Evolutionary conservation across 176 grass and related monocot species (phyloP).

Genomic region (Ananas comosus): DNA sequence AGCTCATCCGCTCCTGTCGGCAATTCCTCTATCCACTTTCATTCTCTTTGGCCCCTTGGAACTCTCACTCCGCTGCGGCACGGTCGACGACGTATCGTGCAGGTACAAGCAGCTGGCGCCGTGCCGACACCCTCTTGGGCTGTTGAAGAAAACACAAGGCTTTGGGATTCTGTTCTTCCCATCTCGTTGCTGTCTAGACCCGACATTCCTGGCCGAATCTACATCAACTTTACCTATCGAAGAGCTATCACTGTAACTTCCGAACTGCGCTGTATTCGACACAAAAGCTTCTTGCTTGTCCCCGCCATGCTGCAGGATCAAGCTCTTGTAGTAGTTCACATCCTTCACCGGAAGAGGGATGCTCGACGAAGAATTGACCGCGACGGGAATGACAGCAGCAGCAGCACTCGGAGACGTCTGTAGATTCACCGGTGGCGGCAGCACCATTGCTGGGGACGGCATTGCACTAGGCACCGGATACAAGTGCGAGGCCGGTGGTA

Average conservation of each 20-base stretch:
- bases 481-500: background rate
- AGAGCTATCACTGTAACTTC: conserved; percentile 27
- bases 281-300: conserved; percentile 43
- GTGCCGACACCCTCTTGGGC: conserved; percentile 59
- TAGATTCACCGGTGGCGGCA: background rate
- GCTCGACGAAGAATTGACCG: conserved; percentile 28
- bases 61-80: conserved; percentile 28
- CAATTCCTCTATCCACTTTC: conserved; percentile 79
- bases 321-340: conserved; percentile 58
- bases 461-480: conserved; percentile 17
- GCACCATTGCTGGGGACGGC: background rate
- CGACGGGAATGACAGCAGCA: background rate
- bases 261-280: conserved; percentile 27
- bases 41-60: conserved; percentile 61
- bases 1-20: conserved; percentile 28
- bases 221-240: conserved; percentile 4
- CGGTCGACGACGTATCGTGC: conserved; percentile 49
- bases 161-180: conserved; percentile 45
- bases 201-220: conserved; percentile 24
- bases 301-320: conserved; percentile 86
- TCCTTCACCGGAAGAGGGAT: conserved; percentile 27
- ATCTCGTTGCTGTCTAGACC: conserved; percentile 25
- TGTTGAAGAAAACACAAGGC: conserved; percentile 76
- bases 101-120: conserved; percentile 74
- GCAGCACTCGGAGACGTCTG: conserved; percentile 1